These are phyloP conservation scores for Diaporthe citri DNA, from an alignment of 2,329 filamentous ascomycete genomes.

Conservation along the genomic window DNA sequence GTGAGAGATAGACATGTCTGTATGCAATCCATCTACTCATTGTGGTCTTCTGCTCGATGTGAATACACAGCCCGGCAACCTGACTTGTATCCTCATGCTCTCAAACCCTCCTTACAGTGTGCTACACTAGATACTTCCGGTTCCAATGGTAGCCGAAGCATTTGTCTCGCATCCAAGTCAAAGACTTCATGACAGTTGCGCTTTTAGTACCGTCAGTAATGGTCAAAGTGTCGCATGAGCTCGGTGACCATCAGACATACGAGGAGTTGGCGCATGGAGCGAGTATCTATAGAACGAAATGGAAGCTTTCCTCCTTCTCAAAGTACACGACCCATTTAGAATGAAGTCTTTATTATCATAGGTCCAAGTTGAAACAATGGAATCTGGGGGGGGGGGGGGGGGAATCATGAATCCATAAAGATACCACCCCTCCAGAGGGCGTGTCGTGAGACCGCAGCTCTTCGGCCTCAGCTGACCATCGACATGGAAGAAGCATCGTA, in stretches of 20 bases:
- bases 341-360: background rate
- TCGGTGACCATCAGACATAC: background rate
- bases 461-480: too few species aligned
- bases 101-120: background rate
- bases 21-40: background rate
- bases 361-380: background rate
- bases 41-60: background rate
- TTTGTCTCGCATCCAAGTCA: background rate
- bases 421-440: background rate
- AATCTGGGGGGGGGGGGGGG: background rate
- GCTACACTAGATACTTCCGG: fast-evolving
- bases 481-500: too few species aligned
- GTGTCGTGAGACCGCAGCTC: too few species aligned
- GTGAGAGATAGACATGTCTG: background rate
- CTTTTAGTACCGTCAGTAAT: background rate
- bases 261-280: too few species aligned
- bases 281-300: background rate
- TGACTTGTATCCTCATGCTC: background rate
- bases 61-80: background rate
- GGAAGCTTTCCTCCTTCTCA: too few species aligned
- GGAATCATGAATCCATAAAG: background rate
- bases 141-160: background rate
- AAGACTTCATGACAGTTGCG: too few species aligned
- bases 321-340: background rate
- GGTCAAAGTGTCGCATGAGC: background rate